Base-by-base conservation (phyloP, 805 yeast species). In the Lachancea lanzarotensis region DNA sequence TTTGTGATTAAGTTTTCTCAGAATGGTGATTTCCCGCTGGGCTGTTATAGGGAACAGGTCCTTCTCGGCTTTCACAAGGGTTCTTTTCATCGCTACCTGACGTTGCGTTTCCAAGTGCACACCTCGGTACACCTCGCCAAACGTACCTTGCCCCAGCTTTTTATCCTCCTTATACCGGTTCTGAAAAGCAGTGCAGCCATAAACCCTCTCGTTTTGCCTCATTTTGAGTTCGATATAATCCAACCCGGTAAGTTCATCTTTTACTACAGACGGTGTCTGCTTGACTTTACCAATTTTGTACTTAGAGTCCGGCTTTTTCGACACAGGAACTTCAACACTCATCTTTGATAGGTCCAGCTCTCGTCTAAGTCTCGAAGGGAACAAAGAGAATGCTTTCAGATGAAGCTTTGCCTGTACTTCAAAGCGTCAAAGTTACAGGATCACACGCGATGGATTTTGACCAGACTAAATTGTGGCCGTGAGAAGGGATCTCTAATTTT, bases 21-120 rank as follows among this genome's bases (percentile, higher is more conserved):
- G 70, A 18, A 89, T 86, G 15, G 82, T 76, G 47, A 91, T 89
- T 59, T 93, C 99, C 50, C 99, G 75, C 65, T 90, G 78, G 1
- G 98, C 96, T 0, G 98, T 93, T 22, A 93, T 81, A 1, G 98
- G 98, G 59, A 91, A 89, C 30, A 86, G 84, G 42, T 70, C 70
- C 30, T 60, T 57, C 33, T 63, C 64, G 12, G 66, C 63, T 46
- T 63, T 66, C 20, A 85, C 74, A n/a, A 89, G 69, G 39, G 93
- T 76, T 59, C 82, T 85, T 65, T 93, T 93, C 54, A 95, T 71
- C 0, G 99, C 99, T 16, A 91, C 97, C 13, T 75, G 69, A n/a
- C 73, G 63, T 30, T 67, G 69, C 32, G 76, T 72, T 40, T 71
- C 66, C 38, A 60, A 49, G 49, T 70, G 73, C 10, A 59, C 66